Evolutionary conservation across 2,329 filamentous ascomycete species (phyloP), one percentile per base, ranked within the genome.

Genomic region (Waltergamsia citrina): DNA sequence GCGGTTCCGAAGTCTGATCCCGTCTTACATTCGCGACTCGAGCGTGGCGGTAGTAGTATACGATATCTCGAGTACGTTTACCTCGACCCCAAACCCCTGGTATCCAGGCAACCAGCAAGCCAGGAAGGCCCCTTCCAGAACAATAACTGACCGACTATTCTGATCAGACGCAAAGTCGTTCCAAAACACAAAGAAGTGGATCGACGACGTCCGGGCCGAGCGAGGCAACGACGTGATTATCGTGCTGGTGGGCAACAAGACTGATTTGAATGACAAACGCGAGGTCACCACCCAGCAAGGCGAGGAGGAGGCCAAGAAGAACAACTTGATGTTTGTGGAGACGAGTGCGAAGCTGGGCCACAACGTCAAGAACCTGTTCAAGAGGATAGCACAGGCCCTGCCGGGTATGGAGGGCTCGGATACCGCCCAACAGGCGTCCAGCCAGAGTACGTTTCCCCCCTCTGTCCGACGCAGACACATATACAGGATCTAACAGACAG

Each of bases 141-240:
- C 37, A 32, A 33, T 38, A 10, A 18, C 25, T 41, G 29, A 24
- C 34, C 26, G 9, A 21, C 34, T 27, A 6, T 27, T 32, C 32
- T 32, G 32, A 15, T 22, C 48, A 85, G 79, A 92, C 59, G 81
- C 83, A 43, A 95, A 96, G 63, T 94, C 87, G 17, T 98, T 98
- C 69, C 84, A 95, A 57, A 95, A 98, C 63, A 98, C 92, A 35
- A 80, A 88, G 53, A 98, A 98, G 72, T 98, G 93, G 92, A 94
- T 98, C 45, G 92, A 98, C 56, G 92, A 98, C 55, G 92, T 98
- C 38, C 78, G 92, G 41, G 90, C 88, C 33, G 92, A 98, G 68
- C 78, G 92, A 52, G 92, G 92, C 33, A 94, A 94, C 67, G 92
- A 98, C 62, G 93, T 98, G 40, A 98, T 98, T 51, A 96, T 98